Conservation (phyloP, 257 asterid genomes). For the Nicotiana noctiflora region DNA sequence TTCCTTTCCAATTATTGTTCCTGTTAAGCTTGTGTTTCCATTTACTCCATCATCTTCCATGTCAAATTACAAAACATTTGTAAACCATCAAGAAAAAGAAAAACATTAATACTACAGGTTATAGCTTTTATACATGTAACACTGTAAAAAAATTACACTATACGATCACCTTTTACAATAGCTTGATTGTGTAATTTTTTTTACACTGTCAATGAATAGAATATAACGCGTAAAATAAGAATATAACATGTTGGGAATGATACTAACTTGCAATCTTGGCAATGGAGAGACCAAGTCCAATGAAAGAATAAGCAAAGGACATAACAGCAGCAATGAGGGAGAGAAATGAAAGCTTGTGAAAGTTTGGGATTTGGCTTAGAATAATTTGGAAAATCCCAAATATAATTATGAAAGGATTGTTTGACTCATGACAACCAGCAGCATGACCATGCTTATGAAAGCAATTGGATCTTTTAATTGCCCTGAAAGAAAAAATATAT, state of each 20-base stretch:
- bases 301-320: constrained; percentile 67
- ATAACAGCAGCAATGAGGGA: constrained; percentile 67
- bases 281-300: constrained; percentile 54
- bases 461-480: constrained; percentile 50
- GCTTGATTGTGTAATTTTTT: not conserved
- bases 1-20: constrained; percentile 32
- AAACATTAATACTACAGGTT: too few relatives aligned
- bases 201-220: not conserved
- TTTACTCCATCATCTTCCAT: constrained; percentile 14
- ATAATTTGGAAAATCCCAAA: constrained; percentile 46
- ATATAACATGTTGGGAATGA: not conserved
- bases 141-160: too few relatives aligned
- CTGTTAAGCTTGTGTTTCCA: constrained; percentile 38
- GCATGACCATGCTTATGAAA: constrained; percentile 46
- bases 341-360: constrained; percentile 49
- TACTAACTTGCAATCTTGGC: constrained; percentile 39
- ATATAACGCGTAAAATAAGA: not conserved
- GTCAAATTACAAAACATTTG: not conserved
- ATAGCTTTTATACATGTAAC: too few relatives aligned
- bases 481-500: constrained; percentile 27
- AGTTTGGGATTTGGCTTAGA: constrained; percentile 57
- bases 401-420: constrained; percentile 30
- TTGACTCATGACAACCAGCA: constrained; percentile 33
- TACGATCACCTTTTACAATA: not conserved
- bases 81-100: too few relatives aligned